A percentile compares a stretch with the other conserved stretches of the same genome.
Conservation (phyloP, 306 rosid genomes). For the Vigna unguiculata region DNA sequence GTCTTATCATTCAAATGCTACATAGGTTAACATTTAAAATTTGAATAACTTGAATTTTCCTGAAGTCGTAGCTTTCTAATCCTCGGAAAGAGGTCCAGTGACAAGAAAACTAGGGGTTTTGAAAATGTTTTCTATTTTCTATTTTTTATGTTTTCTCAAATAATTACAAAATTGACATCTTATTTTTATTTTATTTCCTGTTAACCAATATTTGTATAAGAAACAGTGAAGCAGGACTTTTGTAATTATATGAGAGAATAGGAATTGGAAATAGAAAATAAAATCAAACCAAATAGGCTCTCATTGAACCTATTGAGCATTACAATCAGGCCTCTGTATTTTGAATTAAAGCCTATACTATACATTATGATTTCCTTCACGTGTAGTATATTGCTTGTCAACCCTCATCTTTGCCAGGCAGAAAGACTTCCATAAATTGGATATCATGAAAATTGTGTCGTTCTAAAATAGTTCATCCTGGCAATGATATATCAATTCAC, state of each 20-base stretch:
- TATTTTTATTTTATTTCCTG: neutral
- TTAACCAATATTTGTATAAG: neutral
- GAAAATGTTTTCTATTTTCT: neutral
- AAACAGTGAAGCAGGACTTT: neutral
- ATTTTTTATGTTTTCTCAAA: neutral
- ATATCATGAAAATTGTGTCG: slow-evolving; percentile 4
- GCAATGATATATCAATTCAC: neutral
- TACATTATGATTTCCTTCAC: neutral
- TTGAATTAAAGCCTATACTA: neutral
- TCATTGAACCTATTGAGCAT: neutral
- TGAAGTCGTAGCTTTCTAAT: neutral
- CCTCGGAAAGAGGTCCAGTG: neutral
- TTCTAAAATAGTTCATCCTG: neutral
- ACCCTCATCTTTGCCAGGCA: neutral
- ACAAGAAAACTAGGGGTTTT: neutral
- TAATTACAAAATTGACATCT: neutral
- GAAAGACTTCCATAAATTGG: neutral
- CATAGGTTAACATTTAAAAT: neutral
- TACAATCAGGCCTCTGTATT: slow-evolving; percentile 2
- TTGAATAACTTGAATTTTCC: neutral
- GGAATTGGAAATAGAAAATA: neutral
- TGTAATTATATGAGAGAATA: neutral
- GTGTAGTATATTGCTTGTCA: neutral
- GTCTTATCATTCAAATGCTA: neutral
- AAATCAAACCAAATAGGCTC: neutral